Evolutionary conservation across 495 filamentous ascomycete genomes (phyloP).

Genomic region (Neurospora sp.): DNA sequence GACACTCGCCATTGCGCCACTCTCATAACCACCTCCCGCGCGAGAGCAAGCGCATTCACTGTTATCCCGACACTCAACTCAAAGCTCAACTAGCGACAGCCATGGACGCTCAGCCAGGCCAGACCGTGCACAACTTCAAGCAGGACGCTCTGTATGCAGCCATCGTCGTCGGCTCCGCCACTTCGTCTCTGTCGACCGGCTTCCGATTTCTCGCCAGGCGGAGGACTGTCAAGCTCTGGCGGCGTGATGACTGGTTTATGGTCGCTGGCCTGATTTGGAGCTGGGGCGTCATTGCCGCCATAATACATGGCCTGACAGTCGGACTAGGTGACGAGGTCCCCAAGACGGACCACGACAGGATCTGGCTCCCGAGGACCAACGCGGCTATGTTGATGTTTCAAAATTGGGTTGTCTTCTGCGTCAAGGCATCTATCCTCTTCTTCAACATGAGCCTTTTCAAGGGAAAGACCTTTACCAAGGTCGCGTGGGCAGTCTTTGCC

Average conservation of each 20-base stretch:
- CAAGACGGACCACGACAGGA: background rate
- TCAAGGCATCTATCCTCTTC: conserved; percentile 5
- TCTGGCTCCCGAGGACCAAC: background rate
- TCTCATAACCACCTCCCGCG: no score
- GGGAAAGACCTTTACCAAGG: background rate
- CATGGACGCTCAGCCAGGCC: background rate
- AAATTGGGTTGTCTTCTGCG: background rate
- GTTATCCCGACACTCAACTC: no score
- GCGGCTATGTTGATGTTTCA: background rate
- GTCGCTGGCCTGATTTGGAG: background rate
- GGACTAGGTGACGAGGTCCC: background rate
- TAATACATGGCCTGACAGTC: background rate
- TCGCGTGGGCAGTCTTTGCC: conserved; percentile 2
- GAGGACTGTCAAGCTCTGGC: background rate
- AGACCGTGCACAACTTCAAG: background rate
- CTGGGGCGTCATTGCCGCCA: background rate
- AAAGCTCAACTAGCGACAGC: background rate
- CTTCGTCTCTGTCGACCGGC: background rate
- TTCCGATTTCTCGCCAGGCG: background rate
- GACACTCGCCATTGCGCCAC: no score
- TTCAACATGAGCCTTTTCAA: conserved; percentile 10
- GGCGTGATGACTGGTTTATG: conserved; percentile 7
- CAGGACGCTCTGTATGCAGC: background rate
- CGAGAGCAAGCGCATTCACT: no score
- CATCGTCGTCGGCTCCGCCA: background rate